Conservation (phyloP, 805 yeast species). For the Cyberlindnera suaveolens region DNA sequence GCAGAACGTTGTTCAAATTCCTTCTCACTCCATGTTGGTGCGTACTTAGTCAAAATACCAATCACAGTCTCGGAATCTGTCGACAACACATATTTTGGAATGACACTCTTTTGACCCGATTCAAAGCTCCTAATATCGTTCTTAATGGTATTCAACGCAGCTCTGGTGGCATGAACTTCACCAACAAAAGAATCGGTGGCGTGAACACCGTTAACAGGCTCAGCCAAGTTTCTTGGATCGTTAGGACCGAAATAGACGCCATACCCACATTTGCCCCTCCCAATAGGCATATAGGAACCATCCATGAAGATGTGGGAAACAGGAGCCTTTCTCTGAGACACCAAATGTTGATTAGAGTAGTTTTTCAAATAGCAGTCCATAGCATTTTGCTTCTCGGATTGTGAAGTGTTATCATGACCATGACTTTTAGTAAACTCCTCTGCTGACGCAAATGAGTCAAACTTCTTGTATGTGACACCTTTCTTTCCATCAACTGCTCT, state of each 20-base stretch:
- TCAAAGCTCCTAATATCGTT: constrained; percentile 25
- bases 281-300: constrained; percentile 52
- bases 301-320: constrained; percentile 52
- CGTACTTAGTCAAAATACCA: constrained; percentile 53
- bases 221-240: constrained; percentile 50
- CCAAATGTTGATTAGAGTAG: constrained; percentile 1
- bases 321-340: constrained; percentile 4
- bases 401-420: not conserved
- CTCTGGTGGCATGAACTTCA: constrained; percentile 61
- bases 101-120: constrained; percentile 10
- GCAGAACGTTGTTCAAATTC: constrained; percentile 42
- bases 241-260: constrained; percentile 66
- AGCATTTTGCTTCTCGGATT: not conserved
- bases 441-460: constrained; percentile 20
- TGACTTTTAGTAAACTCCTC: constrained; percentile 5
- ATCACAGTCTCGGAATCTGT: constrained; percentile 71
- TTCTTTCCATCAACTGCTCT: constrained; percentile 23
- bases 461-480: constrained; percentile 40
- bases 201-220: constrained; percentile 36
- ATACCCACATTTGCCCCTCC: constrained; percentile 66
- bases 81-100: constrained; percentile 35
- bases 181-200: constrained; percentile 75
- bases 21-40: constrained; percentile 45
- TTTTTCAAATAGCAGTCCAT: constrained; percentile 1
- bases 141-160: constrained; percentile 42